Percentiles rank a stretch among this genome's conserved stretches.
Evolutionary conservation across 805 yeast species (phyloP).

Genomic region (Candida nanaspora): DNA sequence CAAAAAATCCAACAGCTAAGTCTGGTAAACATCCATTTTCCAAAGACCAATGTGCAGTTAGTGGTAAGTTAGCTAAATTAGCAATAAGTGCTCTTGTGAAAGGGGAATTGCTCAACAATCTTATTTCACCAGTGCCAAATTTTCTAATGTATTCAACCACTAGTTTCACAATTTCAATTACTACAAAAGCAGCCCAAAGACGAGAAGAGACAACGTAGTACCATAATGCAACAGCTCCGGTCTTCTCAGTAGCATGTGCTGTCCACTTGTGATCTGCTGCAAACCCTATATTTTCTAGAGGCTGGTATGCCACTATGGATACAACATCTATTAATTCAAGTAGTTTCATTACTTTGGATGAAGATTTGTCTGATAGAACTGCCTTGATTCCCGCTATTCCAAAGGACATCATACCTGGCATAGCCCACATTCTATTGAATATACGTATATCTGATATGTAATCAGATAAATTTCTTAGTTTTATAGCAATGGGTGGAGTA

Average conservation of each 20-base stretch:
- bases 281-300: constrained; percentile 28
- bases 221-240: constrained; percentile 12
- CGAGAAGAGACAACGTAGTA: constrained; percentile 25
- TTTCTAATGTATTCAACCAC: constrained; percentile 1
- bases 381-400: constrained; percentile 11
- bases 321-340: constrained; percentile 18
- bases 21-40: constrained; percentile 25
- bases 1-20: constrained; percentile 27
- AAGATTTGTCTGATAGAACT: constrained; percentile 3
- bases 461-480: constrained; percentile 18
- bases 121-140: constrained; percentile 3
- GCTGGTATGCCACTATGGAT: constrained; percentile 23
- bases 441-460: constrained; percentile 29
- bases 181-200: constrained; percentile 28
- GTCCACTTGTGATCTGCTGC: constrained; percentile 26
- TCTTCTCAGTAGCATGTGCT: constrained; percentile 8
- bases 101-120: constrained; percentile 5
- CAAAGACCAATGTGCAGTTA: constrained; percentile 31
- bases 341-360: constrained; percentile 12
- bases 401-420: constrained; percentile 21
- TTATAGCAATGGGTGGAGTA: constrained; percentile 1
- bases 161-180: constrained; percentile 22
- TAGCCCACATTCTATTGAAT: constrained; percentile 29
- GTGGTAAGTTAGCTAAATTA: constrained; percentile 28
- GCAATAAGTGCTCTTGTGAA: constrained; percentile 16